These are phyloP conservation scores for Vigna trinervia DNA, from an alignment of 306 rosid species.

Conservation along the genomic window DNA sequence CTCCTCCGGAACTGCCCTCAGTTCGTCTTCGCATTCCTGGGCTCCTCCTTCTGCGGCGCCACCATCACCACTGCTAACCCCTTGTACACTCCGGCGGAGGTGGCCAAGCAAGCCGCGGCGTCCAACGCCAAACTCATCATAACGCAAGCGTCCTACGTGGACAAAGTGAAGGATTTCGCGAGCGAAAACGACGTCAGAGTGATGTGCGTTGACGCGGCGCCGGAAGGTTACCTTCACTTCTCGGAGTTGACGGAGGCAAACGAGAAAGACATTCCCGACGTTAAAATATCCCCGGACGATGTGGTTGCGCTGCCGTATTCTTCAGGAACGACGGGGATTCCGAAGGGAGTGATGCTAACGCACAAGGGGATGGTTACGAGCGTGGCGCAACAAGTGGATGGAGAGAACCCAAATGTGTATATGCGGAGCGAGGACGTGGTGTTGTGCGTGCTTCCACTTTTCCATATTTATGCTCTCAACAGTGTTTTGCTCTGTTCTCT, in stretches of 20 bases:
- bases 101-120: constrained; percentile 61
- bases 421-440: constrained; percentile 60
- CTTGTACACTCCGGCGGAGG: constrained; percentile 64
- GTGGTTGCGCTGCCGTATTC: constrained; percentile 81
- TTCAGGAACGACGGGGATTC: constrained; percentile 77
- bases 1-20: constrained; percentile 77
- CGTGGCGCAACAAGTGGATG: constrained; percentile 80
- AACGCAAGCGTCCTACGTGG: constrained; percentile 52
- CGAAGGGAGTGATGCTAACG: constrained; percentile 78
- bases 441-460: constrained; percentile 69
- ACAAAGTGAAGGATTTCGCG: constrained; percentile 56
- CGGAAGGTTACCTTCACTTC: constrained; percentile 49
- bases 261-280: constrained; percentile 54
- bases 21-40: constrained; percentile 70
- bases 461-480: constrained; percentile 72
- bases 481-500: constrained; percentile 67
- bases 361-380: constrained; percentile 68
- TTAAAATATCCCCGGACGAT: constrained; percentile 65
- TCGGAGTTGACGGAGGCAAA: constrained; percentile 47
- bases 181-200: constrained; percentile 37
- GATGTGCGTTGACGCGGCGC: constrained; percentile 48
- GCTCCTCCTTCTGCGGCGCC: constrained; percentile 70
- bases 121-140: constrained; percentile 59
- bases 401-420: constrained; percentile 69
- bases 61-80: constrained; percentile 69